phyloP scores from a whole-genome alignment of 768 basidiomycete genomes.

The Russula foetens region DNA sequence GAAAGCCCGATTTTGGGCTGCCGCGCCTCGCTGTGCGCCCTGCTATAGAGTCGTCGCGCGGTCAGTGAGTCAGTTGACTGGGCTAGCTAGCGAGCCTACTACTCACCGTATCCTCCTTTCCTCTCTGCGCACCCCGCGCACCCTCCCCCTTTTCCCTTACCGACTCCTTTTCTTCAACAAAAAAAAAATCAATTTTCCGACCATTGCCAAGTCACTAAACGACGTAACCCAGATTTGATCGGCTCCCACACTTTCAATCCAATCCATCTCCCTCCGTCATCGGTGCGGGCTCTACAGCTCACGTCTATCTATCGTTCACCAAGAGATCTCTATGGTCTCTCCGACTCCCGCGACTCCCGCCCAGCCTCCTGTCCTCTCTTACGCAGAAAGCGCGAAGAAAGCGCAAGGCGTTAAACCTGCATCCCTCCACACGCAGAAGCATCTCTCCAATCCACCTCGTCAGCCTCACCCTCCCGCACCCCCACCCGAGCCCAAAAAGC shows the following conservation, averaged over 20 bases:
- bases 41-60: too few species aligned
- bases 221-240: constrained; percentile 10
- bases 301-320: constrained; percentile 23
- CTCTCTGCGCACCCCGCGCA: background rate
- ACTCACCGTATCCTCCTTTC: too few species aligned
- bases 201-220: too few species aligned
- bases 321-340: constrained; percentile 25
- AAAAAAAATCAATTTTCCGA: too few species aligned
- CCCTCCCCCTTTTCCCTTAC: background rate
- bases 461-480: constrained; percentile 1
- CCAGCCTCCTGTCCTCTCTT: constrained; percentile 42
- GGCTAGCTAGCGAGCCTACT: too few species aligned
- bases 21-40: too few species aligned
- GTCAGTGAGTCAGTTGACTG: too few species aligned
- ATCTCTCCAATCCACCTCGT: constrained; percentile 11
- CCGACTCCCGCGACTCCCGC: constrained; percentile 23
- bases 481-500: background rate
- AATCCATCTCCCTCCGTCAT: constrained; percentile 20
- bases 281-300: constrained; percentile 11
- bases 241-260: constrained; percentile 12
- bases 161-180: too few species aligned
- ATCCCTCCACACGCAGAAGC: constrained; percentile 9
- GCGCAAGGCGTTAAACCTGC: constrained; percentile 27
- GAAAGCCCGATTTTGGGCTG: too few species aligned
- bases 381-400: constrained; percentile 36